These are phyloP conservation scores for Geosmithia putterillii DNA, from an alignment of 2,329 filamentous ascomycete species.

Conservation along the genomic window DNA sequence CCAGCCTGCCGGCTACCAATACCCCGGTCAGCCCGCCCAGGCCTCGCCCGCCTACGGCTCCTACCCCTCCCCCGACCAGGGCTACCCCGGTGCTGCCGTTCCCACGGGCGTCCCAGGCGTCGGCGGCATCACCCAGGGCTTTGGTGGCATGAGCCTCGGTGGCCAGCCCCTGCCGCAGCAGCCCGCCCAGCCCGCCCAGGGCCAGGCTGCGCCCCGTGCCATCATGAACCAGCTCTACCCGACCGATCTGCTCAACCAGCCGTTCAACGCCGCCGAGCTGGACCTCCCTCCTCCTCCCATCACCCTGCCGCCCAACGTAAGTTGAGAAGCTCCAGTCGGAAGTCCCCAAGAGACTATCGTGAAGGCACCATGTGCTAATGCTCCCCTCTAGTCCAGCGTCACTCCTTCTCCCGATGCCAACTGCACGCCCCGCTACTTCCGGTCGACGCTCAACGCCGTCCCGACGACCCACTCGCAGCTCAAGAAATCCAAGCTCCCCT, in stretches of 20 bases:
- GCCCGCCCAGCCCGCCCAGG: conserved; percentile 19
- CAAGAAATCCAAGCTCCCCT: conserved; percentile 93
- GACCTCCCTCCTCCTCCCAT: conserved; percentile 87
- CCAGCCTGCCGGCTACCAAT: conserved; percentile 24
- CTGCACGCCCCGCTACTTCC: conserved; percentile 85
- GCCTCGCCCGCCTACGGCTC: conserved; percentile 31
- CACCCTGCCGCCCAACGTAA: conserved; percentile 80
- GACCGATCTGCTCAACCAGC: conserved; percentile 81
- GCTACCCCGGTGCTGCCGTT: conserved; percentile 35
- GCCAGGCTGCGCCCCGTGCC: conserved; percentile 26
- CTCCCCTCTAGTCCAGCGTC: conserved; percentile 56
- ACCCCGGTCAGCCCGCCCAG: conserved; percentile 15
- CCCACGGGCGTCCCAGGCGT: conserved; percentile 33
- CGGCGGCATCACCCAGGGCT: conserved; percentile 68
- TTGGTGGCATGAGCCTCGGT: conserved; percentile 76
- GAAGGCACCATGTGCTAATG: too few relatives aligned
- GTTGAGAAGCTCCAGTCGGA: conserved; percentile 20
- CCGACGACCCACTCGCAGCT: conserved; percentile 85
- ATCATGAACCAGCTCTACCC: conserved; percentile 81
- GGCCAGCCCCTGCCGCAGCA: conserved; percentile 32
- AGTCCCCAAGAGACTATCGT: neutral
- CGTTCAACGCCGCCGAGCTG: conserved; percentile 87
- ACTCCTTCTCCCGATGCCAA: conserved; percentile 87
- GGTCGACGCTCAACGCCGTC: conserved; percentile 88
- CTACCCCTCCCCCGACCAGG: conserved; percentile 56